Evolutionary conservation across 1,284 basidiomycete genomes (phyloP).

Genomic region (Ceratobasidium sp.): DNA sequence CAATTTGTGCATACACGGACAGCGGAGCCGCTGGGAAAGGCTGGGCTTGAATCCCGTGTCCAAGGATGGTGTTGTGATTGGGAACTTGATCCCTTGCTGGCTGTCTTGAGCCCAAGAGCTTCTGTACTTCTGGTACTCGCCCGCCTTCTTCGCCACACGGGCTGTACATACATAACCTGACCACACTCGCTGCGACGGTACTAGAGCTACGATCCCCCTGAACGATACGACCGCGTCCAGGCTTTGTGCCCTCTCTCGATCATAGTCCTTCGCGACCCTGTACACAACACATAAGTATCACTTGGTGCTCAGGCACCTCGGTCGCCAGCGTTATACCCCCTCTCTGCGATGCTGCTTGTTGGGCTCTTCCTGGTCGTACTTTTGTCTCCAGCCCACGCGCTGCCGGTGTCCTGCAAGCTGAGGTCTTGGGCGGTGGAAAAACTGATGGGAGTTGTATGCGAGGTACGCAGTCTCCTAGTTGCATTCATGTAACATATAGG

Average conservation of each 20-base stretch:
- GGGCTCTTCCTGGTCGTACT: neutral
- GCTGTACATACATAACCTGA: constrained; percentile 1
- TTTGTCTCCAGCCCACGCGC: neutral
- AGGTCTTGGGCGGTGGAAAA: neutral
- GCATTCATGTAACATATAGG: neutral
- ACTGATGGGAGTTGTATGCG: constrained; percentile 4
- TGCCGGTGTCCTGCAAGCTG: neutral
- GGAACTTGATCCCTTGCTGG: neutral
- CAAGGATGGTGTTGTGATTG: neutral
- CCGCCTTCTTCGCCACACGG: neutral
- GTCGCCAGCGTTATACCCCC: neutral
- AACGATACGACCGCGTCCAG: neutral
- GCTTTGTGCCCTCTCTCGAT: neutral
- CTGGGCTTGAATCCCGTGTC: neutral
- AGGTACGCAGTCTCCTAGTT: constrained; percentile 10
- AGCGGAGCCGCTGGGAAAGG: constrained; percentile 3
- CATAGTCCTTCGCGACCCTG: constrained; percentile 17
- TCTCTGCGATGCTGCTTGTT: constrained; percentile 1
- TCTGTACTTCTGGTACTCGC: constrained; percentile 11
- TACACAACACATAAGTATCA: neutral
- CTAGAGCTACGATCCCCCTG: constrained; percentile 19
- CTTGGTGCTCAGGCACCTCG: neutral
- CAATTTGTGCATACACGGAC: constrained; percentile 16
- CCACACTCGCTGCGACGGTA: neutral
- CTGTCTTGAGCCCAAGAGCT: neutral